Base-by-base conservation (phyloP, 2,329 filamentous ascomycete species). In the Myriosclerotinia scirpicola region DNA sequence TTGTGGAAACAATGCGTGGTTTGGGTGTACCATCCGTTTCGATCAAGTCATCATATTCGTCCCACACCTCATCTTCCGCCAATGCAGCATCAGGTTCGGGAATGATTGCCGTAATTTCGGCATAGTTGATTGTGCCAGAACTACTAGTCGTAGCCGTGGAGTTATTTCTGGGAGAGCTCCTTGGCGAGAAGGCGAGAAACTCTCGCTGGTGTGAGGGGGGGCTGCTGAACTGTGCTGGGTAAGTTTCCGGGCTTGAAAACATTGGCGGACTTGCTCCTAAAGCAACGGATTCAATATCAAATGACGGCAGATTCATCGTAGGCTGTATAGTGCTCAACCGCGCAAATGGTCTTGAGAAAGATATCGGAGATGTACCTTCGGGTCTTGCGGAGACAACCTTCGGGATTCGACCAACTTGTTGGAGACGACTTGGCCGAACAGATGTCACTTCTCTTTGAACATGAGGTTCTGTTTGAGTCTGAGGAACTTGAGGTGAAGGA, bases 41-140 rank as follows among this genome's bases (percentile, higher is more conserved):
- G 64, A 97, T 85, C 15, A 97, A 80, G 73, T 97, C 94, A 71
- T 98, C 89, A 75, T 96, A 97, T 78, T 98, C 94, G 67, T 93
- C 89, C 94, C 94, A 98, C 1, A 97, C 85, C 75, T 97, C 94
- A 73, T 97, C 94, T 71, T 96, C 91, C 78, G 96, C 94, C 62
- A 89, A 83, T 0, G 86, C 88, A 5, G 87, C 86, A 54, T 81
- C 82, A 1, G 85, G 81, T 3, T 81, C 79, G 0, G 90, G 90
- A 30, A 90, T 81, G 2, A 92, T 79, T 8, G 90, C 88, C 20
- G 87, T 90, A 4, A 88, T 86, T 7, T 84, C 84, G 15, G 83
- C 82, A 69, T 84, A 87, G 65, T 84, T 87, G 61, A 83, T 80
- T 17, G 67, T 67, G 0, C 85, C 87, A 22, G 82, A 85, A 7